phyloP scores from a whole-genome alignment of 2,329 filamentous ascomycete species.

The Didymella glomerata region DNA sequence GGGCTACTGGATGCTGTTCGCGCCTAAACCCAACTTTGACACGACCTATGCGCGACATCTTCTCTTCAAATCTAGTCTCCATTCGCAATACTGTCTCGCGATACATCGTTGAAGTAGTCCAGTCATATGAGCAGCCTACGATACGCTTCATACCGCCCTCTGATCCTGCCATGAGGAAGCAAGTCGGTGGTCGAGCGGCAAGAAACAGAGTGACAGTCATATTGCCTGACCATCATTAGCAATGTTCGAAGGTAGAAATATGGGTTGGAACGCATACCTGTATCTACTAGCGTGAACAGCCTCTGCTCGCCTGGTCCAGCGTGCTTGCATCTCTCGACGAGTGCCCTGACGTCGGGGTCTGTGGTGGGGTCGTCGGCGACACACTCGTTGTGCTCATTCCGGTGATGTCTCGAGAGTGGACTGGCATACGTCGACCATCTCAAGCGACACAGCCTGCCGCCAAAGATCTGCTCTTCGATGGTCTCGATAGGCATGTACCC shows the following conservation, averaged over 20 bases:
- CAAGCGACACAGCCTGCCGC: constrained; percentile 46
- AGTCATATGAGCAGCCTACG: constrained; percentile 58
- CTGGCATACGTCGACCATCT: constrained; percentile 49
- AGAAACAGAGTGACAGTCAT: constrained; percentile 56
- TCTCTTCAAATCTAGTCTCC: constrained; percentile 50
- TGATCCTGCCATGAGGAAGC: constrained; percentile 54
- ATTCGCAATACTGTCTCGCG: constrained; percentile 57
- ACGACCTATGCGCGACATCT: constrained; percentile 46
- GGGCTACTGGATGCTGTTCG: constrained; percentile 43
- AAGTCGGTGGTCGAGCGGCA: constrained; percentile 53
- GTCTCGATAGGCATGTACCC: constrained; percentile 52
- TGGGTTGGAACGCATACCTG: constrained; percentile 32
- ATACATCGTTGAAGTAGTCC: constrained; percentile 53
- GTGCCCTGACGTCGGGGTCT: constrained; percentile 28
- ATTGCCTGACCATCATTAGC: constrained; percentile 44
- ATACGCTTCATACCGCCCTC: constrained; percentile 59
- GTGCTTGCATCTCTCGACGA: constrained; percentile 36
- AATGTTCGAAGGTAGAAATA: too few species aligned
- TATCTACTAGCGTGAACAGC: constrained; percentile 44
- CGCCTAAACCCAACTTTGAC: constrained; percentile 45
- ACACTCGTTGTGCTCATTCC: constrained; percentile 42
- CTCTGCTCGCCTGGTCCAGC: constrained; percentile 39
- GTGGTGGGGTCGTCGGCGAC: constrained; percentile 45
- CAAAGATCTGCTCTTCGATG: constrained; percentile 54
- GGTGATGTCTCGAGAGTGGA: constrained; percentile 46